Base-by-base conservation (phyloP, 2,329 filamentous ascomycete genomes). In the Stachybotrys chlorohalonatus region DNA sequence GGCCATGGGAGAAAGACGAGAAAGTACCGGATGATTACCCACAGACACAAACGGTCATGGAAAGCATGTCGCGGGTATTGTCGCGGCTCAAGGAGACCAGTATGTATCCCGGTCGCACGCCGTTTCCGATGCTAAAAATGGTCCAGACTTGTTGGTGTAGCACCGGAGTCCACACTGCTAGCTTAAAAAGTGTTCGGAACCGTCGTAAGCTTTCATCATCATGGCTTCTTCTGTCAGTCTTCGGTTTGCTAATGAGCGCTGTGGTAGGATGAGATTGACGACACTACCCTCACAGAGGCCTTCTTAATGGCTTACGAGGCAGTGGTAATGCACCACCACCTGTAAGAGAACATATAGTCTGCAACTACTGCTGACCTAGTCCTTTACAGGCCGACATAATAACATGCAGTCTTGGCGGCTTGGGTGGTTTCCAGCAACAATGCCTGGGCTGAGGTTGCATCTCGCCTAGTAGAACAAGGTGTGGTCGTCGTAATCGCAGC, bases 401-500 rank as follows among this genome's bases (percentile, higher is more conserved):
- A 55, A 70, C 66, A 7, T 59, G 63, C 15, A 66, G 31, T 7
- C 5, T 52, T 9, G 67, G 68, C 1, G 48, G 48, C 46, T 16
- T 47, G 15, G 17, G 17, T n/a, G 46, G 46, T 8, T 47, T 9
- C 47, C 47, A 52, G 5, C 51, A 56, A 42, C 52, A 54, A 68
- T 47, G 66, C 67, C 15, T 70, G 64, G 68, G 67, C 66, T 3
- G 60, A 62, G 1, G 61, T 71, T 1, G 65, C 66, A 17, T 64
- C 63, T 13, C 58, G 64, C 16, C 63, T 71, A 42, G 68, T 71
- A 9, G 70, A 74, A 8, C 64, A 71, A 6, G 74, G 75, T 6
- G 66, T 76, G 8, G 68, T 74, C 11, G 67, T 75, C 39, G 70
- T 71, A 7, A 68, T 77, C 31, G 68, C 74, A 0, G 73, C 70